Evolutionary conservation across 352 stramenopile genomes (phyloP).

Genomic region (Pythium vanterpoolii): DNA sequence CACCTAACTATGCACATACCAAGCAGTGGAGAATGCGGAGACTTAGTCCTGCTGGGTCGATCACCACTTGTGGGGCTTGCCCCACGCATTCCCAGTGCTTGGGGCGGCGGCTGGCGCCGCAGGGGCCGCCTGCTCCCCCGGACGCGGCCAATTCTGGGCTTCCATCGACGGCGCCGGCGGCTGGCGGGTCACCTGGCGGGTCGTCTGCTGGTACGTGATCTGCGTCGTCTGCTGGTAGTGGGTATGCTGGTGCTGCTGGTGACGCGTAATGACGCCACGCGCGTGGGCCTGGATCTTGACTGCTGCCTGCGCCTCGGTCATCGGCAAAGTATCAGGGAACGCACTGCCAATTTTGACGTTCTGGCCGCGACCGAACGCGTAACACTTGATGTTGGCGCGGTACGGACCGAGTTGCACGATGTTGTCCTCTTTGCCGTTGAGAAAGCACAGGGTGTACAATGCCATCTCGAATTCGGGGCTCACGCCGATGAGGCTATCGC

Average conservation of each 20-base stretch:
- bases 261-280: conserved; percentile 40
- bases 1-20: background rate
- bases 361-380: conserved; percentile 69
- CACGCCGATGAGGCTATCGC: conserved; percentile 86
- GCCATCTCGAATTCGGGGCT: conserved; percentile 96
- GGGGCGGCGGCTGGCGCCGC: conserved; percentile 6
- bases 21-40: background rate
- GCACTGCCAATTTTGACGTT: conserved; percentile 78
- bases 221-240: conserved; percentile 7
- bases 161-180: background rate
- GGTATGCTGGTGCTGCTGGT: conserved; percentile 15
- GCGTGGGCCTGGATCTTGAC: conserved; percentile 71
- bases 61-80: conserved; percentile 65
- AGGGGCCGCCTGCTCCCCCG: background rate
- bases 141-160: conserved; percentile 4
- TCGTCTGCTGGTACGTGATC: too few relatives aligned
- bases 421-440: conserved; percentile 88
- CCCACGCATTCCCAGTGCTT: conserved; percentile 42
- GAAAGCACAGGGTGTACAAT: conserved; percentile 95
- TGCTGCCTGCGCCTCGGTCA: conserved; percentile 69
- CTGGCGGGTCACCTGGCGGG: background rate
- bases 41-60: background rate
- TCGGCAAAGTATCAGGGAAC: conserved; percentile 70
- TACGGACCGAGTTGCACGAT: conserved; percentile 84
- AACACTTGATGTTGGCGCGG: conserved; percentile 89